Conservation (phyloP, 805 yeast species). For the Blastobotrys attinorum region DNA sequence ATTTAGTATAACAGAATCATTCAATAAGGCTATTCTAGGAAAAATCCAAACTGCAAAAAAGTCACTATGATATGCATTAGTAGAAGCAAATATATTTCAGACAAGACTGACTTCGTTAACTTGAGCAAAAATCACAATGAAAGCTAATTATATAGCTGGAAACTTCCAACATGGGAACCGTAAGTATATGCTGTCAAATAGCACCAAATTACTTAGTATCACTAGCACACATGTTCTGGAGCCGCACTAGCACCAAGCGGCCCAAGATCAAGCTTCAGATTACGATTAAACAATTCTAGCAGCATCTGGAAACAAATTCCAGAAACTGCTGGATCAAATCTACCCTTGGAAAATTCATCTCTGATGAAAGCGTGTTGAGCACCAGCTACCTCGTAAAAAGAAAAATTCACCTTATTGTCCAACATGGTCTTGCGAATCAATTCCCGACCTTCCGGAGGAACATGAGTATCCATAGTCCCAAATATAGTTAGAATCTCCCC, state of each 20-base stretch:
- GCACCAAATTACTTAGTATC: no score
- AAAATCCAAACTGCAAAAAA: no score
- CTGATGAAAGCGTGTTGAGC: conserved; percentile 82
- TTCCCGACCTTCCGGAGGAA: conserved; percentile 70
- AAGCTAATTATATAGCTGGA: no score
- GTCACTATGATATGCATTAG: no score
- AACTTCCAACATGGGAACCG: no score
- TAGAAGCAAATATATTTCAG: no score
- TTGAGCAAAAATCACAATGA: no score
- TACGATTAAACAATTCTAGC: conserved; percentile 62
- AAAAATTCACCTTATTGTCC: conserved; percentile 51
- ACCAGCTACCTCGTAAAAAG: conserved; percentile 66
- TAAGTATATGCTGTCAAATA: no score
- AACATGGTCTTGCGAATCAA: conserved; percentile 55
- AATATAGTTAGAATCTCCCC: conserved; percentile 59
- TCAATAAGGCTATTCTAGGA: no score
- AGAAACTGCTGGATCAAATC: conserved; percentile 75
- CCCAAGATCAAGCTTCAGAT: conserved; percentile 59
- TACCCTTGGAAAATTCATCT: conserved; percentile 71
- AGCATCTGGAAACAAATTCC: conserved; percentile 58
- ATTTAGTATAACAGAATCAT: no score
- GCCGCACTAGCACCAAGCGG: conserved; percentile 42
- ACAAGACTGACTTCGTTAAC: no score
- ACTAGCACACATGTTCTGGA: conserved; percentile 58
- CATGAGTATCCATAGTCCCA: conserved; percentile 75